Evolutionary conservation across 2,329 filamentous ascomycete genomes (phyloP), one percentile per base, ranked within the genome.

Genomic region (Trichoderma semiorbis): DNA sequence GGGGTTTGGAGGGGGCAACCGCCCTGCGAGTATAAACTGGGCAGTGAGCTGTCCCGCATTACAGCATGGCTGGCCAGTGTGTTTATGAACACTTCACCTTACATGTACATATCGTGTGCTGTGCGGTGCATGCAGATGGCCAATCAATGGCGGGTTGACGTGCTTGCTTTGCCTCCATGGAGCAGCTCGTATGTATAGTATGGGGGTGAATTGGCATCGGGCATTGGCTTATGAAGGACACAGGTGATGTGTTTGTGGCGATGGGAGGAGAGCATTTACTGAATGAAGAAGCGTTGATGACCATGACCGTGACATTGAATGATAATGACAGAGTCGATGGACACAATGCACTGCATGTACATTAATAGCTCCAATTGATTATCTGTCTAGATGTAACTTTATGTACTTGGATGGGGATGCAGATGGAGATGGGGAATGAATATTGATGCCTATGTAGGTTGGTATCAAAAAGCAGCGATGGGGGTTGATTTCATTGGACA

Each of bases 51-150:
- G 67, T 69, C 67, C 67, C 67, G 67, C 67, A 69, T 34, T 69
- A 53, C 67, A 16, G 18, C 67, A n/a, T n/a, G 57, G 67, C 67
- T 69, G 57, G 34, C 67, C 69, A 67, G 69, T 71, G 53, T 71
- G 61, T 71, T 71, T 67, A 68, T 70, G 68, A 70, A 64, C 68
- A 70, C 68, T 70, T 64, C 68, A 69, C 57, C 67, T 62, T 36
- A 62, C 67, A 62, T 69, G 21, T 61, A 58, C 53, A 58, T 60
- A 14, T 30, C 30, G 7, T 26, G 28, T 43, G n/a, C n/a, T n/a
- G n/a, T n/a, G 24, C 50, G 53, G 53, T 30, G 55, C 53, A 26
- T 24, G 55, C 53, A 60, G n/a, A 7, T 24, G 34, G 53, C 65
- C 65, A 68, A 68, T 68, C 65, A 68, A 68, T 68, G 64, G 21